Conservation (phyloP, 495 filamentous ascomycete genomes). For the Halenospora varia region DNA sequence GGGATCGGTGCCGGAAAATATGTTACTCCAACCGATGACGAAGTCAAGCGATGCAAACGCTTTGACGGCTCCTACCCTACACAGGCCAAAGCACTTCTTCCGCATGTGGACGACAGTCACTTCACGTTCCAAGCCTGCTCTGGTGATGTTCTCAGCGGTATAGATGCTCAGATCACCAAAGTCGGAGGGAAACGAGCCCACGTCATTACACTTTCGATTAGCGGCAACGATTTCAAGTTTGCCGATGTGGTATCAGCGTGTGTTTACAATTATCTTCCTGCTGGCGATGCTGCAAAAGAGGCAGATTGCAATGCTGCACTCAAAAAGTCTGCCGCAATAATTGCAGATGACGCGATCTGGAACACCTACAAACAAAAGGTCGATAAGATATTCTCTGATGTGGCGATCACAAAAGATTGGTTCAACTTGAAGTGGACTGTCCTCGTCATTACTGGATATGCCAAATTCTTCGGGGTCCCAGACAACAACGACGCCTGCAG, state of each 20-base stretch:
- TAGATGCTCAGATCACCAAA: neutral
- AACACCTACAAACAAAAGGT: neutral
- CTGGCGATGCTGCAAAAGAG: neutral
- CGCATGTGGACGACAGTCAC: neutral
- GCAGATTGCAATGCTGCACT: neutral
- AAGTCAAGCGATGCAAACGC: neutral
- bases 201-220: constrained; percentile 6
- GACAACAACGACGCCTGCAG: neutral
- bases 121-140: neutral
- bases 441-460: neutral
- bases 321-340: neutral
- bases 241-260: neutral
- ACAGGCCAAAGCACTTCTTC: neutral
- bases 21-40: neutral
- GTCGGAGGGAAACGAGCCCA: neutral
- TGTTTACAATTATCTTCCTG: neutral
- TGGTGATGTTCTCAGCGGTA: neutral
- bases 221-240: constrained; percentile 11
- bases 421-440: neutral
- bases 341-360: neutral
- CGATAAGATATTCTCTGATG: neutral
- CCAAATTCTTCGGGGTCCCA: neutral
- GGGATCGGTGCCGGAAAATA: neutral
- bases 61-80: neutral
- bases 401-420: neutral